Conservation (phyloP, 768 basidiomycete genomes). For the Naganishia antarctica region DNA sequence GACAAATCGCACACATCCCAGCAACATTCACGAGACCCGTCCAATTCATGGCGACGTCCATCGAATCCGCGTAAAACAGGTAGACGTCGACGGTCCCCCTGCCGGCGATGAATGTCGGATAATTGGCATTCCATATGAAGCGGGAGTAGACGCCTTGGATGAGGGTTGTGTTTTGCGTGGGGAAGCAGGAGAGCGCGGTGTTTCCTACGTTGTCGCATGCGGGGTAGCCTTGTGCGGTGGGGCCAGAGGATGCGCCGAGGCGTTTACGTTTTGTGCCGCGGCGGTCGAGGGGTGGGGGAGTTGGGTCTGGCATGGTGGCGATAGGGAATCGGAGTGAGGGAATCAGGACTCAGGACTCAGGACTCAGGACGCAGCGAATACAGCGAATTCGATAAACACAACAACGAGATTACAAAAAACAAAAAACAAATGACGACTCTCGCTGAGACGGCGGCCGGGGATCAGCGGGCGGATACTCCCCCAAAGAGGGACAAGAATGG, state of each 20-base stretch:
- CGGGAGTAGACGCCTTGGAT: constrained; percentile 70
- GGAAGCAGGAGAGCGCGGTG: constrained; percentile 71
- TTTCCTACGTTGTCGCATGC: constrained; percentile 56
- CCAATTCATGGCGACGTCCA: constrained; percentile 21
- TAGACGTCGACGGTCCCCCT: constrained; percentile 26
- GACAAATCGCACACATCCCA: constrained; percentile 22
- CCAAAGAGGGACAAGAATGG: too few species aligned
- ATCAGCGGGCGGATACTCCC: too few species aligned
- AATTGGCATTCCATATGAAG: constrained; percentile 50
- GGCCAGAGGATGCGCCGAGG: constrained; percentile 26
- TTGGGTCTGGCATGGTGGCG: background rate
- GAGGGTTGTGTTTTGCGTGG: constrained; percentile 56
- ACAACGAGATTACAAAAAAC: too few species aligned
- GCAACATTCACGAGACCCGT: background rate
- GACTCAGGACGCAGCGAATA: too few species aligned
- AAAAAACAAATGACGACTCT: too few species aligned
- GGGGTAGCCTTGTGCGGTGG: constrained; percentile 35
- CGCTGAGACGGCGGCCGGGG: too few species aligned
- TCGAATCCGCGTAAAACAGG: constrained; percentile 29
- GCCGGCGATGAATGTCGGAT: constrained; percentile 29
- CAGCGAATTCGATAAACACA: too few species aligned
- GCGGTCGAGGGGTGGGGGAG: background rate
- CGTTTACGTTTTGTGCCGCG: constrained; percentile 1
- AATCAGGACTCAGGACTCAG: too few species aligned
- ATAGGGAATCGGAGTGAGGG: too few species aligned